Base-by-base conservation (phyloP, 1,284 basidiomycete genomes). In the Ceratorhiza oryzae-sativae region DNA sequence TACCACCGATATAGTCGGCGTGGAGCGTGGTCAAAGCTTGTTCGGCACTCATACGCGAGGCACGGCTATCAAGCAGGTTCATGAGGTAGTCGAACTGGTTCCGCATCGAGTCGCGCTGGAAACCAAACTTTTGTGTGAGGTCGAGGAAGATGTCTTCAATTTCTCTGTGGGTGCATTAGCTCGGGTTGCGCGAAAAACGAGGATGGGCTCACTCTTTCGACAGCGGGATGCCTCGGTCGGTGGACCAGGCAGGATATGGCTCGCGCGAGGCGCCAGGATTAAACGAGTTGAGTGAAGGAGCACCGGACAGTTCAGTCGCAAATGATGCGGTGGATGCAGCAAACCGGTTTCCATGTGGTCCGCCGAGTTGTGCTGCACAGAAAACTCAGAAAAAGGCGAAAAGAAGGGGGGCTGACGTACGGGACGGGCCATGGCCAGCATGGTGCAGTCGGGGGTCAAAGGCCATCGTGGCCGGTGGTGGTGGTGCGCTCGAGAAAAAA, bases 81-180 rank as follows among this genome's bases (percentile, higher is more conserved):
- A 99, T 99, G 75, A 97, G 83, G 82, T 98, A 98, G 82, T 99
- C 97, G 83, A 97, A 99, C 93, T 91, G 95, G 85, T 92, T 96
- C 59, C 91, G 84, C 91, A 93, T 93, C 13, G 90, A 92, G 80
- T 97, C 95, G 73, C 92, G 86, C 82, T 96, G 97, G 81, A 99
- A 99, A 76, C 97, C 97, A 82, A 99, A 99, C 83, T 99, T 99
- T 86, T 99, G 95, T 41, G 95, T 92, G 27, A 99, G 86, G 83
- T 99, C 97, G 74, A 98, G 90, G 79, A 99, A 95, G 70, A 99
- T 94, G 80, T 99, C 97, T 82, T 99, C 97, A 73, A 99, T 98
- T 84, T 99, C 97, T 77, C 77, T 77, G 58, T 15, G 49, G 90
- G 62, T 88, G 53, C 20, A 36, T 61, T 20, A 55, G 36, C 58